Base-by-base conservation (phyloP, 2,329 filamentous ascomycete species). In the Coniochaeta prunicola region DNA sequence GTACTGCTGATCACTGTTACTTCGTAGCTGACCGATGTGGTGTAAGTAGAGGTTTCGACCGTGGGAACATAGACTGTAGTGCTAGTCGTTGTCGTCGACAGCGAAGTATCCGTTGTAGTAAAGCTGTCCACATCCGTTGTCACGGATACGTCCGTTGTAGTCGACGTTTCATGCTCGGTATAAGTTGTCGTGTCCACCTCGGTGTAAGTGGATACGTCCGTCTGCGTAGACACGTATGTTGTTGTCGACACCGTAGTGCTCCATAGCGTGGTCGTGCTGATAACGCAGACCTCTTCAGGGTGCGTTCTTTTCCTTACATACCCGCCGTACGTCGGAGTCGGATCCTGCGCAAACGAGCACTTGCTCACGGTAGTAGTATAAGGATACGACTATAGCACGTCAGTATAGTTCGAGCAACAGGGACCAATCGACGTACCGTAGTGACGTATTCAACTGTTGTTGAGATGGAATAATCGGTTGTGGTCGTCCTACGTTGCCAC, bases 1-100 rank as follows among this genome's bases (percentile, higher is more conserved):
- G 63, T 66, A 60, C 62, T 67, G 42, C 53, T 54, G 8, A 50
- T 60, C 34, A 59, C 58, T 1, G 58, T 59, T 26, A 59, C 56
- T 3, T 58, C 55, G 19, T 62, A 59, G 24, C 45, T 55, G n/a
- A 48, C 58, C n/a, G 57, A 30, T 17, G 48, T 59, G 2, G 48
- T 57, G 12, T 59, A 64, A 33, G 53, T 56, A 6, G 53, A 50
- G n/a, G 42, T 33, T 31, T 34, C 36, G 19, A 45, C 21, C 19
- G 42, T 56, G 19, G 48, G 50, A 21, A 55, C 53, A 26, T 56
- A 56, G 12, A 26, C 33, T 9, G 50, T 50, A 9, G 53, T 59
- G 21, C 30, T 55, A 1, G 53, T 55, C 10, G 28, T 60, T 13
- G 59, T 61, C 3, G 62, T 64, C 10, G 63, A 60, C 3, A 61